These are phyloP conservation scores for Diaporthe sp. DNA, from an alignment of 2,329 filamentous ascomycete genomes.

Conservation along the genomic window DNA sequence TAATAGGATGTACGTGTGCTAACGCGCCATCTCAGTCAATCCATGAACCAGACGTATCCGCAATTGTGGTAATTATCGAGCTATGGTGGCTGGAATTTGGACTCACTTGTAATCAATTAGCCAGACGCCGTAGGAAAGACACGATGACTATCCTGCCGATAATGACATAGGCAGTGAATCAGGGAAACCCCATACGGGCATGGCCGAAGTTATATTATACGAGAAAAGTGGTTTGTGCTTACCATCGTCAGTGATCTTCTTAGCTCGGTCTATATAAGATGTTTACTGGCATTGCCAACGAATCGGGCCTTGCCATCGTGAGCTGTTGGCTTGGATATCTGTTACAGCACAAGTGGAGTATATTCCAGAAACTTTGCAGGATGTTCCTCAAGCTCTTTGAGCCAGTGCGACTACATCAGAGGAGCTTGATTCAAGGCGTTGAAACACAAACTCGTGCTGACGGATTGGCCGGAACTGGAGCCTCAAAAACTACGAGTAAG, in stretches of 20 bases:
- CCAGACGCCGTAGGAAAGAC: no score
- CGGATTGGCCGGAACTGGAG: background rate
- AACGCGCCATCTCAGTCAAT: background rate
- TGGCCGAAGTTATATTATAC: background rate
- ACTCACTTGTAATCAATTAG: no score
- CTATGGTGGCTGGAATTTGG: no score
- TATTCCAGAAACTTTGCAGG: no score
- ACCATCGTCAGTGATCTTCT: background rate
- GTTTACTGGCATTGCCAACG: background rate
- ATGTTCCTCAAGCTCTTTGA: no score
- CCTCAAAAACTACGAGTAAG: background rate
- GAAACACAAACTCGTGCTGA: accelerated
- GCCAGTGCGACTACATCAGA: background rate
- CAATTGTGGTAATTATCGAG: background rate
- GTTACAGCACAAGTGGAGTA: no score
- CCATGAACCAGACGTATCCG: background rate
- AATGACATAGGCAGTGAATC: background rate
- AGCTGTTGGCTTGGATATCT: background rate
- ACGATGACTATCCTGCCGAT: background rate
- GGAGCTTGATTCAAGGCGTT: background rate
- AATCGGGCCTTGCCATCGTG: background rate
- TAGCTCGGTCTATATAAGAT: no score
- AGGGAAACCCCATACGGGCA: background rate
- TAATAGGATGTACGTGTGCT: background rate
- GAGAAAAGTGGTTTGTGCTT: background rate